phyloP scores from a whole-genome alignment of 2,329 filamentous ascomycete species.

The Trichoderma semiorbis region DNA sequence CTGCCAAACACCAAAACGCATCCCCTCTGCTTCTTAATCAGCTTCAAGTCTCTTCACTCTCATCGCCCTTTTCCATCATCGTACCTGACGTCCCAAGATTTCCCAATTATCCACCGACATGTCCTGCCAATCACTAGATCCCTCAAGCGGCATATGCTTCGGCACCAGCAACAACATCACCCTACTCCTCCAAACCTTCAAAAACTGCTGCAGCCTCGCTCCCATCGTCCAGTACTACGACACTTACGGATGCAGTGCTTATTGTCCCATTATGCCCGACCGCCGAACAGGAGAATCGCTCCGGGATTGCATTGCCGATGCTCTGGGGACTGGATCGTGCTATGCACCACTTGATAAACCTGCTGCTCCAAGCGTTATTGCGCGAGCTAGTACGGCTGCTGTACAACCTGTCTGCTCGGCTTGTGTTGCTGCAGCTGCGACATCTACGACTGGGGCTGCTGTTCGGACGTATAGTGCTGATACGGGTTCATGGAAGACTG shows the following conservation, averaged over 20 bases:
- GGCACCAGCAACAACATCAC: background rate
- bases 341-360: no score
- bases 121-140: background rate
- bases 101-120: background rate
- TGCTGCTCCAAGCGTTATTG: no score
- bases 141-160: background rate
- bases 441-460: no score
- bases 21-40: background rate
- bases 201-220: background rate
- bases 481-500: no score
- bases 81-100: background rate
- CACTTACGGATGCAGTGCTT: background rate
- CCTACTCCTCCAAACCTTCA: background rate
- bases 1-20: background rate
- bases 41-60: background rate
- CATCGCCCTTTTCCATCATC: background rate
- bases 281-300: background rate
- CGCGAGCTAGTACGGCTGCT: no score
- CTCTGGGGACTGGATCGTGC: background rate
- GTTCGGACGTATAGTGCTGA: no score
- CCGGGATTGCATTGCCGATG: background rate
- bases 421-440: no score
- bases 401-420: no score
- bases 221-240: background rate
- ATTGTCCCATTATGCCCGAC: background rate